Base-by-base conservation (phyloP, 2,329 filamentous ascomycete genomes). In the Cladosporium sp. region DNA sequence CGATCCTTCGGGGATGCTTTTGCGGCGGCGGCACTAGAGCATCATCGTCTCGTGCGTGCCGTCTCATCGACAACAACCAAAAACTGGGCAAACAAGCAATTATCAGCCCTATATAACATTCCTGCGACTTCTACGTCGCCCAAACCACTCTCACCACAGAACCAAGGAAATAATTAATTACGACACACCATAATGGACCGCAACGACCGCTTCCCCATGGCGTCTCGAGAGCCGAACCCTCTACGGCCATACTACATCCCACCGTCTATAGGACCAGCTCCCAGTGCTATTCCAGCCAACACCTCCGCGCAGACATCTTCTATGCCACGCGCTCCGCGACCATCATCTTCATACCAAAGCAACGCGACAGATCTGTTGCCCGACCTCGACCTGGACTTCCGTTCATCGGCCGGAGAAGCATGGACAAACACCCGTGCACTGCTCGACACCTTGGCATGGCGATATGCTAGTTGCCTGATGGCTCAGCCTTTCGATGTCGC, bases 401-500 rank as follows among this genome's bases (percentile, higher is more conserved):
- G 72, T 28, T 71, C 70, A 1, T 74, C 74, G 1, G 73, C 73
- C 1, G 70, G 73, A 59, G 75, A 77, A 66, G 75, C 74, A 68
- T 77, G 75, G 75, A 69, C 71, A 47, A 69, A 71, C 38, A 83
- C 90, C 52, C 92, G 90, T 76, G 89, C 90, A 69, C 81, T 96
- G 68, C 76, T 97, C 58, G 93, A 98, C 76, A 90, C 93, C 77
- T 87, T 95, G 70, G 77, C 96, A 78, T 96, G 93, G 89, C 94
- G 95, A 76, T 99, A 99, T 80, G 90, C 90, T 15, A 92, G 90
- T 66, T 89, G 97, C 28, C 79, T 98, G 74, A 89, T 97, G 76
- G 91, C 92, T 64, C 95, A 99, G 80, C 95, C 95, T 15, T 98
- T 99, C 78, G 95, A 98, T 82, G 93, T 97, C 66, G 93, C 94